phyloP scores from a whole-genome alignment of 306 rosid species.

The Acacia confusa region DNA sequence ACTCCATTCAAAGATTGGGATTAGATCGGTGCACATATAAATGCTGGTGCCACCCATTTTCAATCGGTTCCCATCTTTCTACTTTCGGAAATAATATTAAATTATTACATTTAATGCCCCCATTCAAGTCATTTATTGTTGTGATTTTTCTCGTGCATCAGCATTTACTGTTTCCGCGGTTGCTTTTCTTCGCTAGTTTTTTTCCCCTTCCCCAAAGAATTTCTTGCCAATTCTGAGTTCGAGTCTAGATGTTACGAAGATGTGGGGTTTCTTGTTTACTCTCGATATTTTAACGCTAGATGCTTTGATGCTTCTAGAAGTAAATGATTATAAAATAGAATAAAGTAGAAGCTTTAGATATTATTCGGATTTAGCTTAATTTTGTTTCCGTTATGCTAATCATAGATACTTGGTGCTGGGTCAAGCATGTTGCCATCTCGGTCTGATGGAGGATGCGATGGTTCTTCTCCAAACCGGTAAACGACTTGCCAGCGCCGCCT shows the following conservation, averaged over 20 bases:
- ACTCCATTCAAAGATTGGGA: constrained; percentile 27
- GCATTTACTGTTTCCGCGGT: background rate
- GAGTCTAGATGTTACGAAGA: background rate
- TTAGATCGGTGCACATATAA: constrained; percentile 42
- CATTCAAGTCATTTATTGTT: no score
- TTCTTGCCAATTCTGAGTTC: background rate
- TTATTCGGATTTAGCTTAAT: background rate
- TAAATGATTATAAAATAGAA: background rate
- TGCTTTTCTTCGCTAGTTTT: background rate
- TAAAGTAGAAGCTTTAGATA: background rate
- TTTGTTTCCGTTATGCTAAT: background rate
- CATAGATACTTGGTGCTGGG: constrained; percentile 82
- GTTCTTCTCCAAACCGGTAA: constrained; percentile 93
- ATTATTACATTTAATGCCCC: no score
- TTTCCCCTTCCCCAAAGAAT: background rate
- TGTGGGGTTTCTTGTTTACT: background rate
- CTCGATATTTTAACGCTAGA: background rate
- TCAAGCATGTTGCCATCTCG: constrained; percentile 89
- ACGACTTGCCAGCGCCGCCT: constrained; percentile 86
- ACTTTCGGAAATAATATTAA: no score
- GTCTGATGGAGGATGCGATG: constrained; percentile 96
- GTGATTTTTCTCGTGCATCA: background rate
- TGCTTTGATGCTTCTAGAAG: background rate
- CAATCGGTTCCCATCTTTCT: constrained; percentile 14
- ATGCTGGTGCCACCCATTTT: constrained; percentile 51